These are phyloP conservation scores for Chytridium lagenaria DNA, from an alignment of 371 early-diverging fungal genomes.

Conservation along the genomic window DNA sequence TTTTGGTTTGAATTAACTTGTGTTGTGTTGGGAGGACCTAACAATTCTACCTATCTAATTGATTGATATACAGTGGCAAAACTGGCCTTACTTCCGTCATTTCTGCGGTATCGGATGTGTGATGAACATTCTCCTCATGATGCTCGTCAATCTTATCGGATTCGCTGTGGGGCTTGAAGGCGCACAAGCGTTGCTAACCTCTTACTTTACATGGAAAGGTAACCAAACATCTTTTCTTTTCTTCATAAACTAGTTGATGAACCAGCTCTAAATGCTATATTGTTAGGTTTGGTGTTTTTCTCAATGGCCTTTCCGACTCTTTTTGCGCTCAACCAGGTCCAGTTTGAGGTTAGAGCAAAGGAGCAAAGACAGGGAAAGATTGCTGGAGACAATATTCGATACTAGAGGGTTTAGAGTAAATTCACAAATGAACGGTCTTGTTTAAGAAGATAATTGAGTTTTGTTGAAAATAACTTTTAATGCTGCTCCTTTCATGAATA, in stretches of 20 bases:
- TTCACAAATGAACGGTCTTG: too few species aligned
- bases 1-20: not conserved
- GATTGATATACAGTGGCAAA: slow-evolving; percentile 18
- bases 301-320: not conserved
- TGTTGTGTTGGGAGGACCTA: not conserved
- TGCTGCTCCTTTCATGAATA: too few species aligned
- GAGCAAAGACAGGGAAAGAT: slow-evolving; percentile 4
- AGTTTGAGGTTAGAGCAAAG: slow-evolving; percentile 22
- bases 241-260: not conserved
- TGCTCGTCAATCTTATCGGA: slow-evolving; percentile 93
- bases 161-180: slow-evolving; percentile 75
- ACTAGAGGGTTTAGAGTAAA: too few species aligned
- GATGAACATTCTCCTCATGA: slow-evolving; percentile 89
- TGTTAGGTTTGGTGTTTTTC: slow-evolving; percentile 7
- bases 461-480: too few species aligned
- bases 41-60: not conserved
- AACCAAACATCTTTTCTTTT: not conserved
- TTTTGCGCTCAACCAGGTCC: not conserved
- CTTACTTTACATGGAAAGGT: slow-evolving; percentile 15
- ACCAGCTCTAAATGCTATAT: not conserved
- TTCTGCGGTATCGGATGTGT: slow-evolving; percentile 84
- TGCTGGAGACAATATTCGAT: not conserved
- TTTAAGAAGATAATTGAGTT: too few species aligned
- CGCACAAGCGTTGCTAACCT: not conserved
- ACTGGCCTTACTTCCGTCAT: slow-evolving; percentile 75